Percentiles rank a stretch among this genome's conserved stretches.
Evolutionary conservation across 257 asterid species (phyloP).

Genomic region (Osmanthus fragrans): DNA sequence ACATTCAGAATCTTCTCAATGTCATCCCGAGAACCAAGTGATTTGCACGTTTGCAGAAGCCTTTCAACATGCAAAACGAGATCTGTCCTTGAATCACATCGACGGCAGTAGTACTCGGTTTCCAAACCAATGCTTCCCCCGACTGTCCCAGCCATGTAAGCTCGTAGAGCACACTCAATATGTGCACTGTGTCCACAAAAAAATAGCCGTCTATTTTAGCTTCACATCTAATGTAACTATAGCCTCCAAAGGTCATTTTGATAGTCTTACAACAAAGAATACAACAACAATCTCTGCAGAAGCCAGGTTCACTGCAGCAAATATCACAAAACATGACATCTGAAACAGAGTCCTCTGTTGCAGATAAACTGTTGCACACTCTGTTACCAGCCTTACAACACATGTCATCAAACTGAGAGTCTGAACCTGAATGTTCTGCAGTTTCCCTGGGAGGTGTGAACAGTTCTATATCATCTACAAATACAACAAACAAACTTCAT

Average conservation of each 20-base stretch:
- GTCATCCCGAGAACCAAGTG: constrained; percentile 45
- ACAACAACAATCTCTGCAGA: constrained; percentile 88
- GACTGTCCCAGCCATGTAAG: constrained; percentile 80
- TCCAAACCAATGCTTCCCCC: constrained; percentile 80
- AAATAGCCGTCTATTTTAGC: constrained; percentile 43
- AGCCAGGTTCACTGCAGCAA: constrained; percentile 75
- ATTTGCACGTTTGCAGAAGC: constrained; percentile 49
- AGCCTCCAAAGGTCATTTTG: constrained; percentile 34
- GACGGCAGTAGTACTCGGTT: constrained; percentile 81
- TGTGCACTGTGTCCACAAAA: constrained; percentile 85
- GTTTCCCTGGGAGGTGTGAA: constrained; percentile 21
- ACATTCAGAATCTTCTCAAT: constrained; percentile 55
- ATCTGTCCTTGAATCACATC: constrained; percentile 81
- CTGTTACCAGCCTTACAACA: constrained; percentile 68
- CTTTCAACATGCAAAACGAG: constrained; percentile 59
- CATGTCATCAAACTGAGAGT: constrained; percentile 23
- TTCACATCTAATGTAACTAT: constrained; percentile 62
- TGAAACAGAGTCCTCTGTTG: constrained; percentile 33
- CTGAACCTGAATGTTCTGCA: constrained; percentile 33
- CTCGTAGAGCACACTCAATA: constrained; percentile 73
- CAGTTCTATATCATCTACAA: constrained; percentile 31
- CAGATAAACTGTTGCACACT: constrained; percentile 57
- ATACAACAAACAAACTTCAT: neutral
- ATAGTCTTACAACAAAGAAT: constrained; percentile 66
- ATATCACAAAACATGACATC: constrained; percentile 61